phyloP scores from a whole-genome alignment of 2,329 filamentous ascomycete species.

The Scedosporium minutisporum region DNA sequence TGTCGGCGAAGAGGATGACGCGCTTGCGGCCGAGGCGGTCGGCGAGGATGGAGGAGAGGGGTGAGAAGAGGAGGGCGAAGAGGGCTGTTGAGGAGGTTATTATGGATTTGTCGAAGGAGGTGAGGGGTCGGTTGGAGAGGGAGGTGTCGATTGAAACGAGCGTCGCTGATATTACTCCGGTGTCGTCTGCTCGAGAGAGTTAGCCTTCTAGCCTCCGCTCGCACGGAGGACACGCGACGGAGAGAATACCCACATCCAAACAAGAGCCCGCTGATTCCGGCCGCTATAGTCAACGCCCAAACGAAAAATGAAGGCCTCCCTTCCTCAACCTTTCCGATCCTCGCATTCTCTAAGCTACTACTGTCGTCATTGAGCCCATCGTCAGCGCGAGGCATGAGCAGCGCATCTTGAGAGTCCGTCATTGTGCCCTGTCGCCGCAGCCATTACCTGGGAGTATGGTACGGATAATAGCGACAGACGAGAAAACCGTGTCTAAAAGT shows the following conservation, averaged over 20 bases:
- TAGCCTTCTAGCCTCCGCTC: not conserved
- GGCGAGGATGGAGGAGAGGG: constrained; percentile 54
- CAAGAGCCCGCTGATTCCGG: constrained; percentile 56
- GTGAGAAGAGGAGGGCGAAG: constrained; percentile 54
- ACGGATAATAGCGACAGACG: too few species aligned
- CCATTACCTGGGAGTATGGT: too few species aligned
- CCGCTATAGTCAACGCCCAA: constrained; percentile 52
- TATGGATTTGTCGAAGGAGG: constrained; percentile 57
- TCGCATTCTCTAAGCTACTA: not conserved
- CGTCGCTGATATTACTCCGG: constrained; percentile 59
- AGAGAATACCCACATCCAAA: constrained; percentile 50
- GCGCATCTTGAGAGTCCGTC: constrained; percentile 4
- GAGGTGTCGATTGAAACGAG: constrained; percentile 54
- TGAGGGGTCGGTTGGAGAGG: constrained; percentile 46
- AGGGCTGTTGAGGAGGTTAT: constrained; percentile 62
- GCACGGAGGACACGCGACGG: not conserved
- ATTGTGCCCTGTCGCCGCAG: not conserved
- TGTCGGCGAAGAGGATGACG: constrained; percentile 54
- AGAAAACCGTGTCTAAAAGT: too few species aligned
- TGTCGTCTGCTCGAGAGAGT: constrained; percentile 41
- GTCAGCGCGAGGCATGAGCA: constrained; percentile 3
- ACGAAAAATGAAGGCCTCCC: constrained; percentile 40
- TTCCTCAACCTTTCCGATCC: not conserved
- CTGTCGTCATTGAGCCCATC: not conserved
- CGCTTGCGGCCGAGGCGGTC: constrained; percentile 51